phyloP scores from a whole-genome alignment of 2,329 filamentous ascomycete genomes.

The Dothiorella sarmentorum region DNA sequence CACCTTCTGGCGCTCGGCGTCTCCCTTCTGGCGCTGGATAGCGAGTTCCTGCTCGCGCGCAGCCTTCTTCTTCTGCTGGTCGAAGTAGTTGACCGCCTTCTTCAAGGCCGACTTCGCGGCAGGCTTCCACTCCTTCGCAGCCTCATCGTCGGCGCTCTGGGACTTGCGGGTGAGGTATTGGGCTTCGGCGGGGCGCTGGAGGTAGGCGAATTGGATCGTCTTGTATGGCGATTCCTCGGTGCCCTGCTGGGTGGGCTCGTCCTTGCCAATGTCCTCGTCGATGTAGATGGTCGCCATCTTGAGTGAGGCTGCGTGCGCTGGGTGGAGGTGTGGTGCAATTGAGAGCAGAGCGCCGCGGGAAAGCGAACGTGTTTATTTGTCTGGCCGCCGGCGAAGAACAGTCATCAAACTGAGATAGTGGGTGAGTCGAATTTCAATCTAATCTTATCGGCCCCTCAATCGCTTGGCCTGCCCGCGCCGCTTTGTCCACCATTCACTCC shows the following conservation, averaged over 20 bases:
- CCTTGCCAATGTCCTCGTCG: conserved; percentile 74
- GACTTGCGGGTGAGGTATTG: conserved; percentile 65
- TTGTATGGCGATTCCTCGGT: conserved; percentile 75
- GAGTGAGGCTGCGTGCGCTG: not conserved
- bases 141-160: conserved; percentile 55
- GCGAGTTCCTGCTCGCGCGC: conserved; percentile 72
- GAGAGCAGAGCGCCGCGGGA: not conserved
- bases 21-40: conserved; percentile 68
- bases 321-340: conserved; percentile 1
- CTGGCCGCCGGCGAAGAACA: conserved; percentile 9
- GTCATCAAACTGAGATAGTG: conserved; percentile 16
- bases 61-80: conserved; percentile 79
- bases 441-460: conserved; percentile 16
- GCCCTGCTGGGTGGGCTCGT: conserved; percentile 64
- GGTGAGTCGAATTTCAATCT: conserved; percentile 16
- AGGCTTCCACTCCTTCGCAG: conserved; percentile 71
- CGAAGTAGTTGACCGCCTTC: conserved; percentile 73
- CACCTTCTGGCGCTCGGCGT: conserved; percentile 65
- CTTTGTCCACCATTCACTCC: not conserved
- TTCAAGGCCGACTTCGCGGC: conserved; percentile 81
- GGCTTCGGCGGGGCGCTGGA: conserved; percentile 62
- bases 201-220: conserved; percentile 72
- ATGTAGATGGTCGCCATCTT: conserved; percentile 58
- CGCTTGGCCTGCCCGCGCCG: not conserved
- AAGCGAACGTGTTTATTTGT: conserved; percentile 11